A percentile compares a stretch with the other conserved stretches of the same genome.
phyloP scores from a whole-genome alignment of 2,329 filamentous ascomycete species.

The Phialophora chinensis region DNA sequence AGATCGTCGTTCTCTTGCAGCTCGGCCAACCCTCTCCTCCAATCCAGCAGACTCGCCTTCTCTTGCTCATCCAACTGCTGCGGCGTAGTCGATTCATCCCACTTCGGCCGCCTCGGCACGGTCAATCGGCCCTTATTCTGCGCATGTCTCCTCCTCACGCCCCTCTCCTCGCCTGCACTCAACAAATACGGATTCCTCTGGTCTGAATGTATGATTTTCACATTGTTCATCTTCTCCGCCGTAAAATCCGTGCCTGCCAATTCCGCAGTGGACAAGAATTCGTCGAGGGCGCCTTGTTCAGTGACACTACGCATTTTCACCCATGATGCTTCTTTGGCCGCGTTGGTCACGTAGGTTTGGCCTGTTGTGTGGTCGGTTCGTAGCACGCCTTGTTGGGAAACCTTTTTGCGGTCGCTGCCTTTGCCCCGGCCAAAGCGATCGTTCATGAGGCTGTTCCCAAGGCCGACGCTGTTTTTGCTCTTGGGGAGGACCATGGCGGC shows the following conservation, averaged over 20 bases:
- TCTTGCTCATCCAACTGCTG: slow-evolving; percentile 80
- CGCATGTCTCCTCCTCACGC: slow-evolving; percentile 78
- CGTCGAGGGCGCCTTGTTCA: slow-evolving; percentile 93
- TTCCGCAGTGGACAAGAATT: slow-evolving; percentile 94
- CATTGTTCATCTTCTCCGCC: slow-evolving; percentile 97
- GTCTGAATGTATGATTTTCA: slow-evolving; percentile 97
- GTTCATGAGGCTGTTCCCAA: slow-evolving; percentile 98
- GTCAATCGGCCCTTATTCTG: slow-evolving; percentile 79
- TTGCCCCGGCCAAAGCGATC: slow-evolving; percentile 96
- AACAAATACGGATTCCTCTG: slow-evolving; percentile 95
- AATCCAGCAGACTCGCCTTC: slow-evolving; percentile 79
- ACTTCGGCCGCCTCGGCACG: slow-evolving; percentile 85
- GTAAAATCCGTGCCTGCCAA: slow-evolving; percentile 98
- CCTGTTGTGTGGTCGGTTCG: slow-evolving; percentile 71
- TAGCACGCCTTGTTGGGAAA: slow-evolving; percentile 70
- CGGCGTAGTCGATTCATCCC: slow-evolving; percentile 84
- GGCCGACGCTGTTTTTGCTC: slow-evolving; percentile 91
- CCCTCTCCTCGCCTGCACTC: slow-evolving; percentile 81
- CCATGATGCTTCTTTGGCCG: slow-evolving; percentile 89
- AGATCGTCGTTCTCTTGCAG: slow-evolving; percentile 92
- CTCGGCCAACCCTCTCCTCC: slow-evolving; percentile 89
- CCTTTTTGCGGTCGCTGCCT: slow-evolving; percentile 78
- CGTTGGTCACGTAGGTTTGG: slow-evolving; percentile 90
- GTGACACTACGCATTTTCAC: slow-evolving; percentile 99
- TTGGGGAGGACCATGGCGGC: slow-evolving; percentile 77